Base-by-base conservation (phyloP, 2,329 filamentous ascomycete species). In the Ophiostoma sp. region DNA sequence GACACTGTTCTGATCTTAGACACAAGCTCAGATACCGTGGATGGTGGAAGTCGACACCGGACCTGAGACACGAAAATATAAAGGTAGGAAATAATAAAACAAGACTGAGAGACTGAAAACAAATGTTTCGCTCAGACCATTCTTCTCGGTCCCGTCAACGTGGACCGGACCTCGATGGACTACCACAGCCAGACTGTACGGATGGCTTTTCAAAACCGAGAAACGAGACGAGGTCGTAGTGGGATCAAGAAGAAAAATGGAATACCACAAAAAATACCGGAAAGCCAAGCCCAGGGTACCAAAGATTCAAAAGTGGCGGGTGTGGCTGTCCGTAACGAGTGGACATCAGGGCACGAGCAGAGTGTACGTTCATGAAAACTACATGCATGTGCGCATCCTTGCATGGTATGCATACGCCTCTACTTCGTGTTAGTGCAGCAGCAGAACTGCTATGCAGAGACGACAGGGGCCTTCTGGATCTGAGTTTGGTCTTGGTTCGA, bases 371-470 rank as follows among this genome's bases (percentile, higher is more conserved):
- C 63, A 31, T 45, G 63, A 39, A 68, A 22, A 25, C 33, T 68
- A 48, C 33, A 66, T 66, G 63, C 64, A 36, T 50, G 42, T 48
- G 19, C 42, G 39, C 64, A 22, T 69, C 42, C 31, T 9, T 25
- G 66, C 33, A 64, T 33, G 31, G 48, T 31, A 55, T 69, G 66
- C 66, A 69, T 39, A 42, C 33, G 50, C 50, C 50, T 42, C 66
- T 50, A 4, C 28, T 69, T 70, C 50, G 68, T 70, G 68, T 57
- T 42, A 36, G 68, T 57, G 68, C 68, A 57, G 48, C 66, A 42
- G 50, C 3, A 59, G 11, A 69, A 25, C 22, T n/a, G 25, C 25
- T 25, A 22, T 66, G 42, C 64, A 33, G 42, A 50, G 31, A 28
- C 15, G 39, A 64, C 59, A 64, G 59, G 63, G 64, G 63, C 25